Evolutionary conservation across 495 filamentous ascomycete genomes (phyloP).

Genomic region (Daldinia childiae): DNA sequence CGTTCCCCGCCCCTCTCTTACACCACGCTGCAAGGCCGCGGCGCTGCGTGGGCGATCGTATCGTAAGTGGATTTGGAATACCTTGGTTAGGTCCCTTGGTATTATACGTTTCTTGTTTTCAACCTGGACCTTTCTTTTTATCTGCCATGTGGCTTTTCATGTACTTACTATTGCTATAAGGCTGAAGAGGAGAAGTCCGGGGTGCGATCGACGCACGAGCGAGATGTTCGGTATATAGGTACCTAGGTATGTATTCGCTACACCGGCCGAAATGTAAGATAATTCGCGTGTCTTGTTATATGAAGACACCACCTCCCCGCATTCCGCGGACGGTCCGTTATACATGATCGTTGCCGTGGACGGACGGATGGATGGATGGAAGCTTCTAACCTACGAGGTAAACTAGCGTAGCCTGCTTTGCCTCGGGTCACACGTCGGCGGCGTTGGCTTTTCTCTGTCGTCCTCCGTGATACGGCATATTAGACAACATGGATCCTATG

Average conservation of each 20-base stretch:
- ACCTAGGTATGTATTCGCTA: too few species aligned
- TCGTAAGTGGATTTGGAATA: background rate
- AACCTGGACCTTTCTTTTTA: background rate
- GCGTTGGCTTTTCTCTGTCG: background rate
- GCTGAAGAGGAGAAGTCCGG: slow-evolving; percentile 15
- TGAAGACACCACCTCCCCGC: slow-evolving; percentile 9
- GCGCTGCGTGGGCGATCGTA: background rate
- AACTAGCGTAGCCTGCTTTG: background rate
- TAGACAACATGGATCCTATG: background rate
- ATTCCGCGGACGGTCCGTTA: background rate
- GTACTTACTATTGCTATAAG: slow-evolving; percentile 28
- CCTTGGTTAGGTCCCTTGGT: background rate
- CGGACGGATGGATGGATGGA: background rate
- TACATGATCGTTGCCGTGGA: background rate
- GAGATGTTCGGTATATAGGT: background rate
- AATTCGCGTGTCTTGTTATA: background rate
- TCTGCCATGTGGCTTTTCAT: slow-evolving; percentile 18
- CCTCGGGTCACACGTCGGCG: background rate
- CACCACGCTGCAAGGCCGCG: background rate
- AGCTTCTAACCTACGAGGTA: background rate
- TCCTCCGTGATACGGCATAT: background rate
- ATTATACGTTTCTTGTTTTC: background rate
- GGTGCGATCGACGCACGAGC: background rate
- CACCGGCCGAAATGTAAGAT: background rate
- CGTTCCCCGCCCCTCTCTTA: background rate